Conservation (phyloP, 2,329 filamentous ascomycete genomes). For the Falciphora oryzae region DNA sequence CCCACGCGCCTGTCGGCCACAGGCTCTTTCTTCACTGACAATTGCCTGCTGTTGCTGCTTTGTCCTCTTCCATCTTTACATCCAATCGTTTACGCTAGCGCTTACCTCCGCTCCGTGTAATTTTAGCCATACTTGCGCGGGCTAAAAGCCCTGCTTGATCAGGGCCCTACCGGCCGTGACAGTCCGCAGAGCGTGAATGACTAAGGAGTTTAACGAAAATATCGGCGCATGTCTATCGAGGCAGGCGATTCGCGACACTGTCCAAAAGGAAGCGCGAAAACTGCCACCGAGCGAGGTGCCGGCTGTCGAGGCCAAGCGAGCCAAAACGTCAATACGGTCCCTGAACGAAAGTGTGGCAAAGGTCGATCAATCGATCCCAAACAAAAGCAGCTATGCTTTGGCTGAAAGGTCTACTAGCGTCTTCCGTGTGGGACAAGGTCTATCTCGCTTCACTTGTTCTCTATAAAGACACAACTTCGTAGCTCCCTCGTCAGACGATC, state of each 20-base stretch:
- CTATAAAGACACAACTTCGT: too few relatives aligned
- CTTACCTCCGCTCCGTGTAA: too few relatives aligned
- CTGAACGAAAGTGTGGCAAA: constrained; percentile 30
- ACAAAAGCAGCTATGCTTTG: constrained; percentile 49
- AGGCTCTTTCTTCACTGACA: too few relatives aligned
- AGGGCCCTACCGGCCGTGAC: too few relatives aligned
- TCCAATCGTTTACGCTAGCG: too few relatives aligned
- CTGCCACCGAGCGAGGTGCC: constrained; percentile 19
- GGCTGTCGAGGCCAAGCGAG: constrained; percentile 32
- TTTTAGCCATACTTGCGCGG: too few relatives aligned
- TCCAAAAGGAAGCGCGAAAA: constrained; percentile 39
- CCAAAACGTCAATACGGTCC: constrained; percentile 22
- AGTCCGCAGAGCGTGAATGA: constrained; percentile 72
- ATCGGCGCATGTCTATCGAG: constrained; percentile 87
- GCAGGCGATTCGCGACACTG: constrained; percentile 77
- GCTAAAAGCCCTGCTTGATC: too few relatives aligned
- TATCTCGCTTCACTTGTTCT: too few relatives aligned
- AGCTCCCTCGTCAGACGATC: constrained; percentile 15
- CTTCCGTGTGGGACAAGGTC: too few relatives aligned
- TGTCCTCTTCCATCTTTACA: too few relatives aligned
- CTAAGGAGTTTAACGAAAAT: constrained; percentile 76
- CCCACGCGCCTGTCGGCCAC: too few relatives aligned
- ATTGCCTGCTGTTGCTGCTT: too few relatives aligned
- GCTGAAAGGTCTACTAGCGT: constrained; percentile 22
- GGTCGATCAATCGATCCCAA: constrained; percentile 32